These are phyloP conservation scores for Sordariomycetes sp. DNA, from an alignment of 2,329 filamentous ascomycete species.

Conservation along the genomic window DNA sequence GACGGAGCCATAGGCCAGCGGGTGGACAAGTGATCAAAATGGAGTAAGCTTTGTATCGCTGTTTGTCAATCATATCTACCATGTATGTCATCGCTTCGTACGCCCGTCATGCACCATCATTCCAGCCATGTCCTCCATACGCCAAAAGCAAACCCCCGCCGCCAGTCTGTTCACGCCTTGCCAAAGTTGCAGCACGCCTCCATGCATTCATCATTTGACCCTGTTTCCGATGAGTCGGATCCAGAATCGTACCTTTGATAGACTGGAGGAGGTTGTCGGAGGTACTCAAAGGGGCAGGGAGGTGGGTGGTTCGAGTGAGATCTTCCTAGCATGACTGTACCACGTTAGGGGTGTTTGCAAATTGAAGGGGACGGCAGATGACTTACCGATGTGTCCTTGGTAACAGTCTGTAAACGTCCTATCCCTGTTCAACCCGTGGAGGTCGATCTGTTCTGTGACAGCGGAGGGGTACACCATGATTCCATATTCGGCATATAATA, in stretches of 20 bases:
- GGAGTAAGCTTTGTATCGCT: no score
- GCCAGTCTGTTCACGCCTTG: no score
- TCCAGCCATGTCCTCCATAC: no score
- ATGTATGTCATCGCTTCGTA: no score
- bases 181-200: no score
- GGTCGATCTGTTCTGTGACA: slow-evolving; percentile 23
- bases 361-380: background rate
- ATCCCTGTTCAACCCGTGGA: slow-evolving; percentile 19
- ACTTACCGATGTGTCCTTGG: slow-evolving; percentile 23
- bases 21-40: no score
- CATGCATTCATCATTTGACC: no score
- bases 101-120: no score
- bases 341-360: background rate
- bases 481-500: slow-evolving; percentile 26
- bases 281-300: slow-evolving; percentile 26
- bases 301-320: slow-evolving; percentile 17
- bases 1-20: slow-evolving; percentile 62
- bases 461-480: slow-evolving; percentile 31
- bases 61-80: no score
- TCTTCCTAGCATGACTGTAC: slow-evolving; percentile 23
- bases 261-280: slow-evolving; percentile 25
- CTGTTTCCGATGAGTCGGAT: background rate
- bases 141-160: no score
- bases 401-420: slow-evolving; percentile 28
- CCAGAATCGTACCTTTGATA: slow-evolving; percentile 15